These are phyloP conservation scores for Barnettozyma sucrosica DNA, from an alignment of 805 yeast genomes.

Conservation along the genomic window DNA sequence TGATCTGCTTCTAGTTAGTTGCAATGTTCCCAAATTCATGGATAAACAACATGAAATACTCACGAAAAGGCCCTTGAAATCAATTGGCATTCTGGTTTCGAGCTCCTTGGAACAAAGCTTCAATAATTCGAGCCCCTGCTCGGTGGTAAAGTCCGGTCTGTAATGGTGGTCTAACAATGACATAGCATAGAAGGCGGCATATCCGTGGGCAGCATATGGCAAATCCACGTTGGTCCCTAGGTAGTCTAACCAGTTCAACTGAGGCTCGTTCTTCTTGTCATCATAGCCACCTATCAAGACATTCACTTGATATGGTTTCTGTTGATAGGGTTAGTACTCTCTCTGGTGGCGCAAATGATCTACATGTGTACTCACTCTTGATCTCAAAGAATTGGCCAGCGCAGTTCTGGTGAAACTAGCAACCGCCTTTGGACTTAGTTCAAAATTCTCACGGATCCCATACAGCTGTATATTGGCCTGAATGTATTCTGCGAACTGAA, in stretches of 20 bases:
- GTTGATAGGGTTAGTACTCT: constrained; percentile 8
- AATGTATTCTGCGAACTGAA: constrained; percentile 88
- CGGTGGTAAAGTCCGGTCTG: constrained; percentile 63
- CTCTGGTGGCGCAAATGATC: background rate
- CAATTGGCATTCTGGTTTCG: constrained; percentile 82
- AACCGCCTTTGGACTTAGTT: constrained; percentile 77
- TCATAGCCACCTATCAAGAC: constrained; percentile 86
- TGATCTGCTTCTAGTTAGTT: constrained; percentile 35
- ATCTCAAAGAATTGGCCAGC: constrained; percentile 81
- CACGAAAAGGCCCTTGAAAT: constrained; percentile 77
- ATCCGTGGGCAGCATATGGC: constrained; percentile 98
- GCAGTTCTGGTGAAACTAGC: constrained; percentile 85
- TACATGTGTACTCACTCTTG: constrained; percentile 41
- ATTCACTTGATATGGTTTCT: constrained; percentile 91
- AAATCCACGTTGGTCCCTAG: constrained; percentile 85
- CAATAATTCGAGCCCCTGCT: constrained; percentile 74
- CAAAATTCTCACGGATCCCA: constrained; percentile 78
- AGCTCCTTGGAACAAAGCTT: constrained; percentile 73
- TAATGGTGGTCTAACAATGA: constrained; percentile 89
- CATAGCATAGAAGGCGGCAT: constrained; percentile 93
- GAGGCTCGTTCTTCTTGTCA: constrained; percentile 48
- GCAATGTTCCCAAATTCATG: background rate
- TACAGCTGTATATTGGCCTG: constrained; percentile 89
- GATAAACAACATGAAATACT: constrained; percentile 7
- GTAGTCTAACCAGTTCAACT: constrained; percentile 86